phyloP scores from a whole-genome alignment of 805 yeast species.

The Kodamaea neixiangensis region DNA sequence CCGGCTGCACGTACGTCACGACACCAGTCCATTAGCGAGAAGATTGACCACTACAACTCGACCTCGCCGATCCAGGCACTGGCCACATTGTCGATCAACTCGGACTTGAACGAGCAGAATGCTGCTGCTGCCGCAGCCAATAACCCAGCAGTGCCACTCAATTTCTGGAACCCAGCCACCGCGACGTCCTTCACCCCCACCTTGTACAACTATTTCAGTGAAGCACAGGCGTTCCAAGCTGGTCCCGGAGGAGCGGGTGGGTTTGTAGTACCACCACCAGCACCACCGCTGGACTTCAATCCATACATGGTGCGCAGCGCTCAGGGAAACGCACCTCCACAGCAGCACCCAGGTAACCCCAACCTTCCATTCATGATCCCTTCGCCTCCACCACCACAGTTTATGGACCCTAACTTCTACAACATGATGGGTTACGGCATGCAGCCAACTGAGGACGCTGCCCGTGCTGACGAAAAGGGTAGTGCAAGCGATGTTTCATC shows the following conservation, averaged over 20 bases:
- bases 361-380: slow-evolving; percentile 36
- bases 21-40: slow-evolving; percentile 60
- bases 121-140: slow-evolving; percentile 16
- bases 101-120: slow-evolving; percentile 25
- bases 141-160: slow-evolving; percentile 22
- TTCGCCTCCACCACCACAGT: slow-evolving; percentile 34
- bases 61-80: slow-evolving; percentile 47
- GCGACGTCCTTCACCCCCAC: slow-evolving; percentile 60
- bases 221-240: slow-evolving; percentile 15
- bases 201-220: slow-evolving; percentile 30
- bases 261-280: slow-evolving; percentile 19
- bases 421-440: slow-evolving; percentile 29
- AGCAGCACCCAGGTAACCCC: neutral
- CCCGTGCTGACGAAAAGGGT: neutral
- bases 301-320: slow-evolving; percentile 20
- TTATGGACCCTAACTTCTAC: slow-evolving; percentile 39
- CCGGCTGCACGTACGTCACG: slow-evolving; percentile 38
- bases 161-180: slow-evolving; percentile 68
- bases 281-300: slow-evolving; percentile 27
- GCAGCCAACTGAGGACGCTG: slow-evolving; percentile 10
- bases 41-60: slow-evolving; percentile 57
- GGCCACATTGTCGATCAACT: slow-evolving; percentile 34
- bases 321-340: neutral
- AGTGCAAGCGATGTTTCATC: neutral
- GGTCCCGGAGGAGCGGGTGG: slow-evolving; percentile 5